Evolutionary conservation across 495 filamentous ascomycete species (phyloP).

Genomic region (Hypoxylon subgilvum): DNA sequence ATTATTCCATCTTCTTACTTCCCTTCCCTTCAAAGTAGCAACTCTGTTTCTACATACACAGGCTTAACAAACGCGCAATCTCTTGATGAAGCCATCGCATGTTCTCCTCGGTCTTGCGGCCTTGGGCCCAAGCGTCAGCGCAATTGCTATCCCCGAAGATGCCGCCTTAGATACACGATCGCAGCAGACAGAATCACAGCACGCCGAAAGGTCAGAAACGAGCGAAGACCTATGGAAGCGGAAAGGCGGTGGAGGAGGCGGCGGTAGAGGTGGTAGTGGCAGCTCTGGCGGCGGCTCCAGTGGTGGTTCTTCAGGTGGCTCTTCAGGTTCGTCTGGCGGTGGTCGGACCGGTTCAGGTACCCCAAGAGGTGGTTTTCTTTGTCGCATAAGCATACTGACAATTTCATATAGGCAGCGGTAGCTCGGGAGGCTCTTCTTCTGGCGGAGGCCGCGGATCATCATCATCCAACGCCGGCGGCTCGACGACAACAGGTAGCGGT

Average conservation of each 20-base stretch:
- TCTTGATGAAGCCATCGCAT: slow-evolving; percentile 38
- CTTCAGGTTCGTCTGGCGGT: slow-evolving; percentile 24
- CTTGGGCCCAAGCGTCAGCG: slow-evolving; percentile 22
- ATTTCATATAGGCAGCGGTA: slow-evolving; percentile 2
- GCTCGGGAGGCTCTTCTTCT: slow-evolving; percentile 1
- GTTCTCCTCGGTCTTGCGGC: slow-evolving; percentile 30
- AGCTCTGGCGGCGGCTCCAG: slow-evolving; percentile 42
- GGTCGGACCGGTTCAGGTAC: slow-evolving; percentile 4
- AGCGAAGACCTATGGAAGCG: slow-evolving; percentile 61
- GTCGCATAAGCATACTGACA: neutral
- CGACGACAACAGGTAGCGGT: slow-evolving; percentile 70
- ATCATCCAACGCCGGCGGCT: slow-evolving; percentile 65
- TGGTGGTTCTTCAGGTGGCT: slow-evolving; percentile 30
- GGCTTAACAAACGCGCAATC: slow-evolving; percentile 6
- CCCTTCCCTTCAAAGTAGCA: neutral
- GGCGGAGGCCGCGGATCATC: slow-evolving; percentile 35
- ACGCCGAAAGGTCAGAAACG: slow-evolving; percentile 26
- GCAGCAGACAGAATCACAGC: slow-evolving; percentile 29
- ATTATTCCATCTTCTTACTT: too few species aligned
- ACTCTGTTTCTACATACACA: neutral
- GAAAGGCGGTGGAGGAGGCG: slow-evolving; percentile 60
- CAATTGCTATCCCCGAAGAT: slow-evolving; percentile 25
- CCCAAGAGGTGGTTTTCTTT: too few species aligned
- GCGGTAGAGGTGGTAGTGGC: slow-evolving; percentile 53
- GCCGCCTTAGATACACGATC: slow-evolving; percentile 27